Base-by-base conservation (phyloP, 1,284 basidiomycete genomes). In the Cutaneotrichosporon sp. region DNA sequence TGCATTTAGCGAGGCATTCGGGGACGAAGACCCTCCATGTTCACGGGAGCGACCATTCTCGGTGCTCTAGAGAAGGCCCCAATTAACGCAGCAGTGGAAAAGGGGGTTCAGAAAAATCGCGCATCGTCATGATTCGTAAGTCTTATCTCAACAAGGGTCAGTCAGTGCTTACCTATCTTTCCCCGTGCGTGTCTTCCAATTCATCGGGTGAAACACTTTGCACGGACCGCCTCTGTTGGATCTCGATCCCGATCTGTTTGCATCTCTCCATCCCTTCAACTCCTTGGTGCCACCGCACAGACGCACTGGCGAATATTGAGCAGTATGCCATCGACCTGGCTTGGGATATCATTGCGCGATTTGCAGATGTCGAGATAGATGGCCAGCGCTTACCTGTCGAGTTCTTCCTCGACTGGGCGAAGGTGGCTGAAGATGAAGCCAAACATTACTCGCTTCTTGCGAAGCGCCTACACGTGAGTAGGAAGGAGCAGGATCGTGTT, bases 281-380 rank as follows among this genome's bases (percentile, higher is more conserved):
- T n/a, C n/a, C n/a, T n/a, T n/a, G n/a, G n/a, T n/a, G 14, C 3
- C n/a, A n/a, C 34, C 14, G 5, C 19, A 25, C 52, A 69, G 66
- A 74, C 47, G 87, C 88, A 2, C 76, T 92, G 5, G 89, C 90
- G 1, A 90, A 90, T 68, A 90, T 94, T 48, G 90, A 92, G 64
- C 89, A 90, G 67, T 94, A 88, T 86, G 90, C 90, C 1, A 87
- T 88, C 54, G 86, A 89, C 62, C 78, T 88, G 7, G 84, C 86
- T 80, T 89, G 87, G 86, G 86, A 88, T 64, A 90, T 90, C 56
- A 88, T 90, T 65, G 88, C 84, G 3, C 82, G 88, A 4, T 88
- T 86, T 62, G 86, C 86, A 0, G 64, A 70, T 32, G 55, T 64
- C 17, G 61, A 66, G 35, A 55, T 74, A 25, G 55, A 71, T 9